A percentile compares a stretch with the other conserved stretches of the same genome.
phyloP scores from a whole-genome alignment of 2,329 filamentous ascomycete genomes.

The Hypocrella siamensis region DNA sequence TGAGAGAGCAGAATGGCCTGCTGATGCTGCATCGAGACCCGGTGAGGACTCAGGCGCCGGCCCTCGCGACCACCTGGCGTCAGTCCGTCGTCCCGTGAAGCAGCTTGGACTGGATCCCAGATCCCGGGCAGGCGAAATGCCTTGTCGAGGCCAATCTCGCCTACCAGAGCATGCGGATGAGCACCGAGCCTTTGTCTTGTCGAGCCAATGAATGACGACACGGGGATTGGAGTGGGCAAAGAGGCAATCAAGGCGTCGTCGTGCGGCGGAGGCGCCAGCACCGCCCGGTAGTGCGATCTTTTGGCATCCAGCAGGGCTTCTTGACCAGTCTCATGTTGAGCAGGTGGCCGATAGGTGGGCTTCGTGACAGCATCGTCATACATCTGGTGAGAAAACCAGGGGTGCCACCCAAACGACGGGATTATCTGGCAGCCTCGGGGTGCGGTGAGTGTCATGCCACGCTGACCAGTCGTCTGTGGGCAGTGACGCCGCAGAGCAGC shows the following conservation, averaged over 20 bases:
- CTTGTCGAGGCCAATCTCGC: slow-evolving; percentile 66
- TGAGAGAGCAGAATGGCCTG: slow-evolving; percentile 49
- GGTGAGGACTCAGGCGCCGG: slow-evolving; percentile 48
- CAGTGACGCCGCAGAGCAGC: slow-evolving; percentile 1
- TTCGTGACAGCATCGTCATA: slow-evolving; percentile 38
- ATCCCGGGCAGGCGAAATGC: slow-evolving; percentile 56
- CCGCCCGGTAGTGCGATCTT: slow-evolving; percentile 46
- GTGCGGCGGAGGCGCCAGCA: slow-evolving; percentile 39
- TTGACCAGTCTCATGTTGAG: slow-evolving; percentile 6
- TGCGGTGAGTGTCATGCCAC: neutral
- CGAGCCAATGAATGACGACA: slow-evolving; percentile 41
- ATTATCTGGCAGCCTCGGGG: slow-evolving; percentile 19
- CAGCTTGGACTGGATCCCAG: slow-evolving; percentile 24
- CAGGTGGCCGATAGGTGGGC: slow-evolving; percentile 17
- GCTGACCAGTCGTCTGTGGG: neutral
- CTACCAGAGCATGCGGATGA: slow-evolving; percentile 51
- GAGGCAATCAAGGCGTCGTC: slow-evolving; percentile 25
- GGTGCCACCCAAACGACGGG: slow-evolving; percentile 76
- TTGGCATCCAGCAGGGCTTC: slow-evolving; percentile 19
- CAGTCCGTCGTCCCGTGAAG: slow-evolving; percentile 19
- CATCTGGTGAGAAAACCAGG: slow-evolving; percentile 71
- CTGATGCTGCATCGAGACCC: slow-evolving; percentile 56
- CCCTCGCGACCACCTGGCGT: slow-evolving; percentile 60
- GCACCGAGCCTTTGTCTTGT: slow-evolving; percentile 38
- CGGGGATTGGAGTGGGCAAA: slow-evolving; percentile 43